Evolutionary conservation across 2,329 filamentous ascomycete species (phyloP).

Genomic region (Fusarium sp.): DNA sequence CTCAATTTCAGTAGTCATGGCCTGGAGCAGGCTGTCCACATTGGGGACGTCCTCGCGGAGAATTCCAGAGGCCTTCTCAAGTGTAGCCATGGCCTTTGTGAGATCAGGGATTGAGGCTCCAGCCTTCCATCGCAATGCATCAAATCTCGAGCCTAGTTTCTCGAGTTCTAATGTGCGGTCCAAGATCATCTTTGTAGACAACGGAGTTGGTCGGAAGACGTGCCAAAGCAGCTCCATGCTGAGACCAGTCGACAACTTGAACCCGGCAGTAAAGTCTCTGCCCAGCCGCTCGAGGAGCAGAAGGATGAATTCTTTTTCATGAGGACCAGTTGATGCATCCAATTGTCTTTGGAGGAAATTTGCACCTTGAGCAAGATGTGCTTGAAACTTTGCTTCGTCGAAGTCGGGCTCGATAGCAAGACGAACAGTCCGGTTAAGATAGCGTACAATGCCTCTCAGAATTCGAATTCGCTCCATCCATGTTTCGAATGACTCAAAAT

Average conservation of each 20-base stretch:
- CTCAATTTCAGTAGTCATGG: constrained; percentile 64
- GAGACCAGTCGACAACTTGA: constrained; percentile 79
- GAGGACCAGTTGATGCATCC: constrained; percentile 39
- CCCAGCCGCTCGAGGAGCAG: constrained; percentile 59
- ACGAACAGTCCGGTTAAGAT: constrained; percentile 66
- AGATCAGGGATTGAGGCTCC: constrained; percentile 65
- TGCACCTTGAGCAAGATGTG: constrained; percentile 67
- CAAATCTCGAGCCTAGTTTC: constrained; percentile 69
- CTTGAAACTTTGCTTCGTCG: constrained; percentile 74
- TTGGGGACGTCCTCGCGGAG: constrained; percentile 59
- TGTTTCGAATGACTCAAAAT: constrained; percentile 42
- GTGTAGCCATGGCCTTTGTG: constrained; percentile 64
- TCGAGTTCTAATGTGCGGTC: constrained; percentile 65
- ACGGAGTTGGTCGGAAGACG: constrained; percentile 72
- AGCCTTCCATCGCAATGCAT: constrained; percentile 70
- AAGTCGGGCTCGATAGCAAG: constrained; percentile 62
- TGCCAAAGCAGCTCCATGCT: constrained; percentile 87
- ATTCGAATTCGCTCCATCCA: constrained; percentile 53
- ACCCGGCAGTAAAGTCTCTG: constrained; percentile 74
- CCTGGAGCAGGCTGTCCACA: constrained; percentile 61
- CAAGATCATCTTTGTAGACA: constrained; percentile 61
- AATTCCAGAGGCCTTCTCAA: constrained; percentile 68
- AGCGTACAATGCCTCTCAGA: constrained; percentile 60
- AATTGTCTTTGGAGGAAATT: constrained; percentile 56
- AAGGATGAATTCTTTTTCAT: constrained; percentile 54